Evolutionary conservation across 2,329 filamentous ascomycete genomes (phyloP).

Genomic region (Trichoderma cornu-damae): DNA sequence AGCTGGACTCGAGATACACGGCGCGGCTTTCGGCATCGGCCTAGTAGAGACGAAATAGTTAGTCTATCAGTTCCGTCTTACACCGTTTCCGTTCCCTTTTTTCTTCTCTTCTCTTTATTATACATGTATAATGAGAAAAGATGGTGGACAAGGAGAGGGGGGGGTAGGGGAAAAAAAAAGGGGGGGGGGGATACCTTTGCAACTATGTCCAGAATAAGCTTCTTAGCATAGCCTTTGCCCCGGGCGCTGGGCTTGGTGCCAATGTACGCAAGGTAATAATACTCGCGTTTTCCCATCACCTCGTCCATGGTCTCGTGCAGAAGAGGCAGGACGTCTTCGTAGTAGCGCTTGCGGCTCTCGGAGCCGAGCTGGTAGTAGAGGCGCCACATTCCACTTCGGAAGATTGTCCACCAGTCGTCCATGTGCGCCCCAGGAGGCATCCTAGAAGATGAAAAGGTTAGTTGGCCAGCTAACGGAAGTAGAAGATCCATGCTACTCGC

Average conservation of each 20-base stretch:
- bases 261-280: constrained; percentile 80
- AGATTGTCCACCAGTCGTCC: constrained; percentile 65
- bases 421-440: constrained; percentile 56
- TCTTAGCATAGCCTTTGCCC: constrained; percentile 66
- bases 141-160: neutral
- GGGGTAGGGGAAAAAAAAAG: constrained; percentile 23
- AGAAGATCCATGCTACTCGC: constrained; percentile 43
- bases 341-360: constrained; percentile 70
- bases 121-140: too few relatives aligned
- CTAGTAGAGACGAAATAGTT: too few relatives aligned
- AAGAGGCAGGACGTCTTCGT: constrained; percentile 68
- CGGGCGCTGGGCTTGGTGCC: constrained; percentile 67
- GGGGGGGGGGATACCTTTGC: constrained; percentile 53
- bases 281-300: constrained; percentile 61
- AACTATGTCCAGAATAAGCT: constrained; percentile 66
- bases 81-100: neutral
- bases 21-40: constrained; percentile 63
- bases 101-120: neutral
- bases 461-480: neutral
- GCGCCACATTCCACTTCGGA: constrained; percentile 73
- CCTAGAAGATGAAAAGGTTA: neutral
- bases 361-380: constrained; percentile 67
- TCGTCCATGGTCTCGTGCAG: constrained; percentile 66
- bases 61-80: too few relatives aligned
- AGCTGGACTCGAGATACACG: constrained; percentile 76